A percentile compares a stretch with the other conserved stretches of the same genome.
These are phyloP conservation scores for Eremothecium cymbalariae DNA, from an alignment of 1,139 yeast genomes.

Conservation along the genomic window DNA sequence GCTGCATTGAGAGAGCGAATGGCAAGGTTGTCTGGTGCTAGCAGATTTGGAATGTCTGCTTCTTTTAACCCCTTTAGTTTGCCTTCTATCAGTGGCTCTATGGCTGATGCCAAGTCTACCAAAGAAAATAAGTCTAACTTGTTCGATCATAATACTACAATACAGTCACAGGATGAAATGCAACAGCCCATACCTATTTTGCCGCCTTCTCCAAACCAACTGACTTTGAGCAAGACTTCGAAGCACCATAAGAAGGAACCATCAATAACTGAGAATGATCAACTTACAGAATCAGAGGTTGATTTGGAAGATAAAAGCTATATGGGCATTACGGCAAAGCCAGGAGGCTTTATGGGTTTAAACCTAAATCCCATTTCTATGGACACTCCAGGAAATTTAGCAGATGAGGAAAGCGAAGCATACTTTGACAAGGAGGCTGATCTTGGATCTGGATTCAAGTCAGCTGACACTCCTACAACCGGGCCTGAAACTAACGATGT, in stretches of 20 bases:
- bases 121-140: conserved; percentile 23
- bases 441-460: conserved; percentile 2
- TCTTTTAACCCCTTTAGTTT: conserved; percentile 50
- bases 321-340: no score
- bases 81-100: conserved; percentile 32
- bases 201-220: no score
- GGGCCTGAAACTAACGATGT: conserved; percentile 2
- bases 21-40: conserved; percentile 93
- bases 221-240: no score
- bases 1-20: conserved; percentile 80
- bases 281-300: no score
- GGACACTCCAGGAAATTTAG: conserved; percentile 12
- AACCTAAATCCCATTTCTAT: conserved; percentile 3
- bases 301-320: no score
- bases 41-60: conserved; percentile 78
- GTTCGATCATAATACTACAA: no score
- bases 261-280: no score
- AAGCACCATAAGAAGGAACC: no score
- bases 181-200: no score
- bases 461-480: conserved; percentile 3
- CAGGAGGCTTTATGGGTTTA: not conserved
- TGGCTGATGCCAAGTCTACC: conserved; percentile 27
- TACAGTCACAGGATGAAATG: no score
- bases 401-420: conserved; percentile 11
- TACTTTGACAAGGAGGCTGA: conserved; percentile 11